Percentiles rank a stretch among this genome's conserved stretches.
phyloP scores from a whole-genome alignment of 225 moss, liverwort and hornwort genomes.

The Physcomitrium patens region DNA sequence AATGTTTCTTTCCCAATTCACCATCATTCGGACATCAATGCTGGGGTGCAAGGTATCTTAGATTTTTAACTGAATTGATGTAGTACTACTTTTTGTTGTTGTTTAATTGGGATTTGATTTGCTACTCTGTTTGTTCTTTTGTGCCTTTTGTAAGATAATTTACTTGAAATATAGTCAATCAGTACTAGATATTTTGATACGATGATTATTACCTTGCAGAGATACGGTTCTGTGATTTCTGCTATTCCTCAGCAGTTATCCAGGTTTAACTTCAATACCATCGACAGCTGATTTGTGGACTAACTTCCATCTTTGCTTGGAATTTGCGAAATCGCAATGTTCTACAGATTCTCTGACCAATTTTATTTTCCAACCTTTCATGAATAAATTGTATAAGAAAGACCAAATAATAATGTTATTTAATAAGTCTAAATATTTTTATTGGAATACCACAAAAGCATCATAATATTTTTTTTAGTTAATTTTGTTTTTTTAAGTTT shows the following conservation, averaged over 20 bases:
- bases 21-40: not conserved
- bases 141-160: too few relatives aligned
- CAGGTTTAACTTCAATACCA: conserved; percentile 95
- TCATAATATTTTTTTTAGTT: too few relatives aligned
- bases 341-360: conserved; percentile 21
- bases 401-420: too few relatives aligned
- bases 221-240: conserved; percentile 98
- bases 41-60: conserved; percentile 12
- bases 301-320: conserved; percentile 20
- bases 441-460: too few relatives aligned
- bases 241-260: conserved; percentile 99
- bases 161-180: too few relatives aligned
- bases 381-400: too few relatives aligned
- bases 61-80: conserved; percentile 8
- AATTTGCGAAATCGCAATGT: conserved; percentile 10
- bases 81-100: too few relatives aligned
- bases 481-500: too few relatives aligned
- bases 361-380: too few relatives aligned
- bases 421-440: too few relatives aligned
- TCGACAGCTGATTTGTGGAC: conserved; percentile 65
- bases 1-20: not conserved
- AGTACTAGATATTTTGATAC: not conserved
- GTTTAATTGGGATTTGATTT: too few relatives aligned
- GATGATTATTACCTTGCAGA: conserved; percentile 55
- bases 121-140: too few relatives aligned